phyloP scores from a whole-genome alignment of 2,329 filamentous ascomycete genomes.

The Xylariaceae sp. region DNA sequence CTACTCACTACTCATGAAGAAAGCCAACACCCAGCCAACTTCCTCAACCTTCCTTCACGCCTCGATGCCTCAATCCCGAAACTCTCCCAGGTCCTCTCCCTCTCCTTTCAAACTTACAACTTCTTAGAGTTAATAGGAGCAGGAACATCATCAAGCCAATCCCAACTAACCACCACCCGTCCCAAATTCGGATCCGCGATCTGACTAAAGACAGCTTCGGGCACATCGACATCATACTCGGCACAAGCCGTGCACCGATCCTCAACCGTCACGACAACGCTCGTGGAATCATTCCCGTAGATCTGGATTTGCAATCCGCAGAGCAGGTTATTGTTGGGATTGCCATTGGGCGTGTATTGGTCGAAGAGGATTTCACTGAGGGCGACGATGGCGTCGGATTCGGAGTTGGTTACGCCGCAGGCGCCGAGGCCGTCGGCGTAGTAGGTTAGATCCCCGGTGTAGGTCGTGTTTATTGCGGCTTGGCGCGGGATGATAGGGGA shows the following conservation, averaged over 20 bases:
- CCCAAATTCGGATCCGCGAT: slow-evolving; percentile 11
- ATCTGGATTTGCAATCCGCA: slow-evolving; percentile 17
- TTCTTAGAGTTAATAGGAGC: too few relatives aligned
- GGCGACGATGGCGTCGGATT: slow-evolving; percentile 15
- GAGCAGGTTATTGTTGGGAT: slow-evolving; percentile 19
- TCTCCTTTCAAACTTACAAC: neutral
- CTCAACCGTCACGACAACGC: slow-evolving; percentile 14
- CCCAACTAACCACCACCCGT: slow-evolving; percentile 15
- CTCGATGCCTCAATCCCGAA: too few relatives aligned
- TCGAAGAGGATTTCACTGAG: slow-evolving; percentile 15
- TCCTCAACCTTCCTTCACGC: too few relatives aligned
- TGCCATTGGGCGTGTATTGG: slow-evolving; percentile 14
- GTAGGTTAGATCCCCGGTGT: slow-evolving; percentile 17
- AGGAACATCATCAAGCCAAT: too few relatives aligned
- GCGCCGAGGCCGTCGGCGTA: slow-evolving; percentile 17
- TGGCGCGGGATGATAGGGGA: slow-evolving; percentile 40
- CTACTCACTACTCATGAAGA: too few relatives aligned
- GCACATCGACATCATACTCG: slow-evolving; percentile 15
- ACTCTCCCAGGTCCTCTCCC: neutral
- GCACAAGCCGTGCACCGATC: slow-evolving; percentile 18
- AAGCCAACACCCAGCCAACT: too few relatives aligned
- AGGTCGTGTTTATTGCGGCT: neutral
- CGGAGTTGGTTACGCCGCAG: slow-evolving; percentile 15
- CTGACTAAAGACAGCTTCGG: slow-evolving; percentile 12
- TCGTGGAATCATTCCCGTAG: slow-evolving; percentile 8